Conservation (phyloP, 2,329 filamentous ascomycete species). For the Trichoderma sp. region DNA sequence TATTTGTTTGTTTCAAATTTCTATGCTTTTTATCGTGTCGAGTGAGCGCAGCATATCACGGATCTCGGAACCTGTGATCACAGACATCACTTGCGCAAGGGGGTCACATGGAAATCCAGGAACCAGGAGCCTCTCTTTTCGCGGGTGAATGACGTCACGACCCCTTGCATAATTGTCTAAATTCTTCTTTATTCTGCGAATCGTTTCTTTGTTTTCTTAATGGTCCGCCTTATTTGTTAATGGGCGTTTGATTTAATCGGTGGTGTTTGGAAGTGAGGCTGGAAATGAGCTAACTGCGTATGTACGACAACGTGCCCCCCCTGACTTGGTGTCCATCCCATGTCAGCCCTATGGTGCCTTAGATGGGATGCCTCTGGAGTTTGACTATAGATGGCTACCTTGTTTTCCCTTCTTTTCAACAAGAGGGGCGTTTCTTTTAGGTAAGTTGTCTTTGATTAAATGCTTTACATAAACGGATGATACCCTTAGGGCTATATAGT, state of each 20-base stretch:
- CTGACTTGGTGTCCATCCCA: not conserved
- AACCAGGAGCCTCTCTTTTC: not conserved
- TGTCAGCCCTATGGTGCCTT: not conserved
- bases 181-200: not conserved
- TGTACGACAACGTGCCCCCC: not conserved
- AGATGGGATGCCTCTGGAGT: not conserved
- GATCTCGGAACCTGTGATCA: conserved; percentile 17
- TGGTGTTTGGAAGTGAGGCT: not conserved
- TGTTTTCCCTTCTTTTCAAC: not conserved
- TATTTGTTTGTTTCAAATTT: conserved; percentile 2
- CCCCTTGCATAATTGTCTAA: not conserved
- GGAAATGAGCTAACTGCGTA: not conserved
- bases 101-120: conserved; percentile 16
- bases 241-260: not conserved
- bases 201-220: not conserved
- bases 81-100: not conserved
- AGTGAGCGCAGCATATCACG: conserved; percentile 11
- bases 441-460: not conserved
- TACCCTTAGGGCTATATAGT: not conserved
- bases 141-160: conserved; percentile 8
- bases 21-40: not conserved
- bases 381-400: too few species aligned
- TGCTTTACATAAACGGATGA: not conserved
- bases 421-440: not conserved
- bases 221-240: not conserved